Evolutionary conservation across 257 asterid species (phyloP).

Genomic region (Solanum tacnaense): DNA sequence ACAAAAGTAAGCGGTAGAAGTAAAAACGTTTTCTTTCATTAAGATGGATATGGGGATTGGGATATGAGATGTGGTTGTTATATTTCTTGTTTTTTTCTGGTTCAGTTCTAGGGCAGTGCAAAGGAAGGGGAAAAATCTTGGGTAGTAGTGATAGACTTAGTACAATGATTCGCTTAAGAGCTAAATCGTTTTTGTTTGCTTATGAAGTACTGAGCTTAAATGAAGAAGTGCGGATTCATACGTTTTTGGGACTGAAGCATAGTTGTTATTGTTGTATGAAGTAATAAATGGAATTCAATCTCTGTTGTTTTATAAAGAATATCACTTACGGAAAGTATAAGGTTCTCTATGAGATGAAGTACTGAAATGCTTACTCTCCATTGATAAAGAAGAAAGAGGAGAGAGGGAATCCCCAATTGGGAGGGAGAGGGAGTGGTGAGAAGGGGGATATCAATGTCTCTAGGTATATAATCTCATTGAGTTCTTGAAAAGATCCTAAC

Average conservation of each 20-base stretch:
- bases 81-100: not conserved
- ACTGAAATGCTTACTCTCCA: not conserved
- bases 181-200: not conserved
- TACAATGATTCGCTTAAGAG: not conserved
- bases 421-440: not conserved
- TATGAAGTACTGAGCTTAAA: not conserved
- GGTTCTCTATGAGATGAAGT: not conserved
- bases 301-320: not conserved
- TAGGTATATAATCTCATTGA: not conserved
- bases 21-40: not conserved
- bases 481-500: not conserved
- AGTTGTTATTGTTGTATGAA: not conserved
- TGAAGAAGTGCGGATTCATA: not conserved
- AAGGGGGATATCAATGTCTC: not conserved
- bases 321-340: not conserved
- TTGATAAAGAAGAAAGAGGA: not conserved
- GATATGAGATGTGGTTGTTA: not conserved
- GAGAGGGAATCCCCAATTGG: not conserved
- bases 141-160: not conserved
- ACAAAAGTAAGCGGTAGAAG: not conserved
- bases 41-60: not conserved
- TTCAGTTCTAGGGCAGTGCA: not conserved
- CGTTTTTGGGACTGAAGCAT: not conserved
- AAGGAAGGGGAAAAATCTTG: not conserved
- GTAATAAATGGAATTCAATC: not conserved